Conservation (phyloP, 1,284 basidiomycete species). For the Athelia psychrophila region DNA sequence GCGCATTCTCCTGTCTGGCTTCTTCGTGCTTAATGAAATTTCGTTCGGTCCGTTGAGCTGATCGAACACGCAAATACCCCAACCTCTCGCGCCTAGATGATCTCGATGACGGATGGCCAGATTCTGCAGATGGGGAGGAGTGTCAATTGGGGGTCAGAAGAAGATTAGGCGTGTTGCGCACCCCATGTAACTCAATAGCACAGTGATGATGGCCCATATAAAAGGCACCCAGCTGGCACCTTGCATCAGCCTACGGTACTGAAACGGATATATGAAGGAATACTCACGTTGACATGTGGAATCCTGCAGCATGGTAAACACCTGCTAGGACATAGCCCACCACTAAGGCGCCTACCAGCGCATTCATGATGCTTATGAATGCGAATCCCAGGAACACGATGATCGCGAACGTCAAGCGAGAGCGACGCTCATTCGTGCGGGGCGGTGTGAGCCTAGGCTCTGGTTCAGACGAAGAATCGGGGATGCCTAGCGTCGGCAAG, state of each 20-base stretch:
- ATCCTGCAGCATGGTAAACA: constrained; percentile 65
- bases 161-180: constrained; percentile 23
- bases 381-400: constrained; percentile 64
- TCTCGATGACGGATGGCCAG: constrained; percentile 56
- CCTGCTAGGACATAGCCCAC: constrained; percentile 71
- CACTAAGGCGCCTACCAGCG: constrained; percentile 68
- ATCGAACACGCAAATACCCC: neutral
- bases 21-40: neutral
- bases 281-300: constrained; percentile 78
- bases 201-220: constrained; percentile 69
- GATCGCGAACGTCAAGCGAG: constrained; percentile 60
- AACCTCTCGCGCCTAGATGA: constrained; percentile 32
- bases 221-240: constrained; percentile 76
- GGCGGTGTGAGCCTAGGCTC: constrained; percentile 9
- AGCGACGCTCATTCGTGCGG: constrained; percentile 50
- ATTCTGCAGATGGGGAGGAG: constrained; percentile 29
- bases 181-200: constrained; percentile 67
- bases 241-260: neutral
- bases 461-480: neutral
- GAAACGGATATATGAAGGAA: constrained; percentile 5
- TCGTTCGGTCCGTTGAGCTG: too few relatives aligned
- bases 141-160: constrained; percentile 1
- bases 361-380: constrained; percentile 53
- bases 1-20: constrained; percentile 31
- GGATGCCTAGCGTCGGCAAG: constrained; percentile 6